phyloP scores from a whole-genome alignment of 192 early-diverging fungal genomes.

The Coemansia sp. region DNA sequence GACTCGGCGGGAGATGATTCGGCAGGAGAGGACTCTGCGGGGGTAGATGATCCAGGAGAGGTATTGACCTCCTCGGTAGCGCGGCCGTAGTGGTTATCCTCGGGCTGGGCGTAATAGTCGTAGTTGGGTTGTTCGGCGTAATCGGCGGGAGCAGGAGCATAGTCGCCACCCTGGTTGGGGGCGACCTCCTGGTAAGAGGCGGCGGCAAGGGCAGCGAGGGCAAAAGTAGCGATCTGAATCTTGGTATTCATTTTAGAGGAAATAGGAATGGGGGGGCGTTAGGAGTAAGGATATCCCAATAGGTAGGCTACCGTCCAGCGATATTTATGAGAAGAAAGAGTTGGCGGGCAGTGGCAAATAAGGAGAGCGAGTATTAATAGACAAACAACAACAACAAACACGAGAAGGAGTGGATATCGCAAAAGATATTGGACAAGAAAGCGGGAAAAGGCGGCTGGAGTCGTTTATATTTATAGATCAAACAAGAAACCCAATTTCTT shows the following conservation, averaged over 20 bases:
- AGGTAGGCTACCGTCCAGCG: constrained; percentile 19
- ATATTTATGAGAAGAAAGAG: constrained; percentile 19
- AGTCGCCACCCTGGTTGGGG: constrained; percentile 14
- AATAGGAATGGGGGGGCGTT: neutral
- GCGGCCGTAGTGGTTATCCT: constrained; percentile 32
- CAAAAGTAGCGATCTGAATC: constrained; percentile 50
- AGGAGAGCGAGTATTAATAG: constrained; percentile 1
- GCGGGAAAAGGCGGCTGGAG: neutral
- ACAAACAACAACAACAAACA: constrained; percentile 1
- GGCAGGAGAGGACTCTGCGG: constrained; percentile 17
- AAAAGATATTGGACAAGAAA: no score
- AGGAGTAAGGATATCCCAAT: neutral
- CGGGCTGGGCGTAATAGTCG: constrained; percentile 16
- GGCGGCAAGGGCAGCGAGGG: constrained; percentile 37
- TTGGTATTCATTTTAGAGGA: constrained; percentile 39
- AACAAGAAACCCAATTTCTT: neutral
- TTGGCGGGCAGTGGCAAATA: neutral
- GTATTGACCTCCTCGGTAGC: constrained; percentile 37
- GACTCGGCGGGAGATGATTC: neutral
- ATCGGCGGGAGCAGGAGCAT: constrained; percentile 8
- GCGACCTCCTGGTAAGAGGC: constrained; percentile 45
- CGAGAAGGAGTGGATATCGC: neutral
- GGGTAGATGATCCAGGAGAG: constrained; percentile 12
- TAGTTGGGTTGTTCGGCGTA: constrained; percentile 14
- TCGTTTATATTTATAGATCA: neutral